These are phyloP conservation scores for Radiomyces spectabilis DNA, from an alignment of 192 early-diverging fungal genomes.

Conservation along the genomic window DNA sequence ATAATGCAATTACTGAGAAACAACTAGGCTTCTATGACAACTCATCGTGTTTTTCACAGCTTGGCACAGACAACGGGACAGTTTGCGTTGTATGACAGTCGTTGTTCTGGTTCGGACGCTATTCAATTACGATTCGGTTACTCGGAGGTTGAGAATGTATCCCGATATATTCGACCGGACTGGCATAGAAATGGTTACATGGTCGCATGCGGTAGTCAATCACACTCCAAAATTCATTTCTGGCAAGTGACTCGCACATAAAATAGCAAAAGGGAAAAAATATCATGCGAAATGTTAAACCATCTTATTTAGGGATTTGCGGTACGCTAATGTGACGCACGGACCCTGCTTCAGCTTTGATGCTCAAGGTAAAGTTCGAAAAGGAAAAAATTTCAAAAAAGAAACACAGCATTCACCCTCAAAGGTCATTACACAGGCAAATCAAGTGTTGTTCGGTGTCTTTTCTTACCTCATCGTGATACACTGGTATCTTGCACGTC, in stretches of 20 bases:
- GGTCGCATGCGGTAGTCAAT: slow-evolving; percentile 5
- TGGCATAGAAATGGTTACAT: slow-evolving; percentile 11
- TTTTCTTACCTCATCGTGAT: slow-evolving; percentile 1
- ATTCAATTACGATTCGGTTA: slow-evolving; percentile 1
- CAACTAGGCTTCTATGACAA: not conserved
- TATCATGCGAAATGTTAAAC: not conserved
- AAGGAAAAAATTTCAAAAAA: not conserved
- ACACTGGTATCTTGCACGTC: not conserved
- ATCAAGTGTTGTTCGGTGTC: not conserved
- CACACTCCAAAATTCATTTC: not conserved
- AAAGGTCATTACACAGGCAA: not conserved
- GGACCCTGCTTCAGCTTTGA: not conserved
- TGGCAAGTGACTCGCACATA: not conserved
- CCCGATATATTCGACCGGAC: slow-evolving; percentile 1
- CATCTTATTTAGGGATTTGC: not conserved
- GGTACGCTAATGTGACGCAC: not conserved
- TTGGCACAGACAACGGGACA: not conserved
- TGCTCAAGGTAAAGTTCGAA: not conserved
- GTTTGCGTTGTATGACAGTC: slow-evolving; percentile 1
- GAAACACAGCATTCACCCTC: not conserved
- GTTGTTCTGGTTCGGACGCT: not conserved
- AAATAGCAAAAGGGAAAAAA: not conserved
- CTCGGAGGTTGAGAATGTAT: not conserved
- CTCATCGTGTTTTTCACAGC: not conserved
- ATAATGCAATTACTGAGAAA: not conserved